Conservation (phyloP, 768 basidiomycete species). For the Collybia sordida region DNA sequence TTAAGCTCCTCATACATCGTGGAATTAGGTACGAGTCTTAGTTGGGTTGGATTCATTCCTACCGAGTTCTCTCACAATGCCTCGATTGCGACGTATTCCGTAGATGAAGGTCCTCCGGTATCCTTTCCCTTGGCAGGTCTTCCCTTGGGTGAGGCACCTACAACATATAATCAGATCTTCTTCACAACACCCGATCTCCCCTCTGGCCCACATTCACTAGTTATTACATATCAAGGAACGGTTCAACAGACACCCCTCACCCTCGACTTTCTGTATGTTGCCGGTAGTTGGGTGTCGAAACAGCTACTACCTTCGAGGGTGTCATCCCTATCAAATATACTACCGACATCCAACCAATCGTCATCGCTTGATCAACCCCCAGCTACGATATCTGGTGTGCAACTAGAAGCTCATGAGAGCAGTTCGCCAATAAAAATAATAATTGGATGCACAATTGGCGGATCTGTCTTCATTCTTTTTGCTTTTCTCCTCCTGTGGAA, state of each 20-base stretch:
- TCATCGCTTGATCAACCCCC: too few species aligned
- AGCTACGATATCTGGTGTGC: too few species aligned
- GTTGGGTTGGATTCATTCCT: conserved; percentile 23
- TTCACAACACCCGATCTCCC: conserved; percentile 10
- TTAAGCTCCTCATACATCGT: background rate
- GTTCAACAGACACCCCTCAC: conserved; percentile 21
- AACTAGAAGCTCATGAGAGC: conserved; percentile 6
- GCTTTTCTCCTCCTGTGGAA: background rate
- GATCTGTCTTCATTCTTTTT: conserved; percentile 1
- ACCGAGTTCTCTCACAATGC: conserved; percentile 17
- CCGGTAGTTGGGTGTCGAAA: too few species aligned
- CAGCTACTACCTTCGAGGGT: background rate
- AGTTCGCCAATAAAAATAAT: conserved; percentile 12
- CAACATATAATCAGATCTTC: conserved; percentile 12
- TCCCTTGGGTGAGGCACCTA: conserved; percentile 1
- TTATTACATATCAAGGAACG: conserved; percentile 9
- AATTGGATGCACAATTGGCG: conserved; percentile 15
- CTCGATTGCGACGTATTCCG: conserved; percentile 22
- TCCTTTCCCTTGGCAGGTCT: conserved; percentile 17
- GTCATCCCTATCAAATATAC: background rate
- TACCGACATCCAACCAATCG: background rate
- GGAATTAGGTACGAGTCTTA: conserved; percentile 23
- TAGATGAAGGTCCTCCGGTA: conserved; percentile 24
- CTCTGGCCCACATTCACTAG: conserved; percentile 8
- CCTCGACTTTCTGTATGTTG: conserved; percentile 19